phyloP scores from a whole-genome alignment of 1,284 basidiomycete genomes.

The Cryptococcus neoformans region DNA sequence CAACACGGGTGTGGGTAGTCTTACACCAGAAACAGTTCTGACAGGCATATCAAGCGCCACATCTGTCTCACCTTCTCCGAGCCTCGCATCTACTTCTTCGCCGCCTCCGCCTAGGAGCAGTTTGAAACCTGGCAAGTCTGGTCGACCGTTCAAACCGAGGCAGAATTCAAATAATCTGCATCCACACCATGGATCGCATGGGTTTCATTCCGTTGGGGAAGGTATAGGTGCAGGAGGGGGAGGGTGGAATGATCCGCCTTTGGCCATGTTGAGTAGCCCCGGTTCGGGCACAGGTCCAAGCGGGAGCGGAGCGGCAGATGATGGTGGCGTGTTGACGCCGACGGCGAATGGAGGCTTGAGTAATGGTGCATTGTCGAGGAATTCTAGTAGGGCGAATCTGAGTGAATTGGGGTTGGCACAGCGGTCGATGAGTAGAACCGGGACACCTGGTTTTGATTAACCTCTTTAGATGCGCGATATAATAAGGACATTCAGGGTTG shows the following conservation, averaged over 20 bases:
- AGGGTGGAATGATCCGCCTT: constrained; percentile 50
- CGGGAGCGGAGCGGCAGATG: background rate
- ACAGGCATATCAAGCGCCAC: constrained; percentile 1
- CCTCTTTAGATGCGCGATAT: background rate
- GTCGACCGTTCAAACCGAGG: constrained; percentile 11
- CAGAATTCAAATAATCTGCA: constrained; percentile 12
- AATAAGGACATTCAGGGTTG: too few species aligned
- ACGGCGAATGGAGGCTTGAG: constrained; percentile 10
- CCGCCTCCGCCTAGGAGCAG: constrained; percentile 7
- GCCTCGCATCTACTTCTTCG: background rate
- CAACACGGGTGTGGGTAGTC: background rate
- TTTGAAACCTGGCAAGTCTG: constrained; percentile 1
- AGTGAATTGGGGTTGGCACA: constrained; percentile 42
- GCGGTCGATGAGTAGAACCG: constrained; percentile 27
- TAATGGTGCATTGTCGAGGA: constrained; percentile 28
- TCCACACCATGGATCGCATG: background rate
- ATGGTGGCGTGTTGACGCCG: constrained; percentile 26
- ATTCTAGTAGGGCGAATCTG: constrained; percentile 44
- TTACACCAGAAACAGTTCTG: background rate
- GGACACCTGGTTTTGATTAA: constrained; percentile 27
- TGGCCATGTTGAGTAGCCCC: constrained; percentile 16
- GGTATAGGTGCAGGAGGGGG: background rate
- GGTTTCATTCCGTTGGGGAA: too few species aligned
- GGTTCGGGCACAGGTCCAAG: too few species aligned
- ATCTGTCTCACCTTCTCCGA: constrained; percentile 3